phyloP scores from a whole-genome alignment of 2,329 filamentous ascomycete genomes.

The Aureobasidium uvarum region DNA sequence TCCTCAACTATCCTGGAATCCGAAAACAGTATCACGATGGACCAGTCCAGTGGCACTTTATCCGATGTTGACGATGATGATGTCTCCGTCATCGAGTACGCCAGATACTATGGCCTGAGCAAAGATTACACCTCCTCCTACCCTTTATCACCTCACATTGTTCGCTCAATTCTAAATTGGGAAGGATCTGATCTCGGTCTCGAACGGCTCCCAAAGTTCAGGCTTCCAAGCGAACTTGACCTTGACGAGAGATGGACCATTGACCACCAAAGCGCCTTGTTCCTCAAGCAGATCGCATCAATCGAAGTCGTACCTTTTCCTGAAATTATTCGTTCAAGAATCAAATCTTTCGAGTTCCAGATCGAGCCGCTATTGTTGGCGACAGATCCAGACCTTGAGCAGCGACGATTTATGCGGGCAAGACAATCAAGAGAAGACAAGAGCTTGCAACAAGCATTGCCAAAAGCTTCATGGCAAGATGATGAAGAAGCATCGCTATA shows the following conservation, averaged over 20 bases:
- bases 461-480: slow-evolving; percentile 41
- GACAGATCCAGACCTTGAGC: slow-evolving; percentile 45
- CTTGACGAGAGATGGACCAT: slow-evolving; percentile 36
- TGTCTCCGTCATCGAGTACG: slow-evolving; percentile 49
- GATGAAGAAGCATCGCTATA: slow-evolving; percentile 45
- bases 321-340: neutral
- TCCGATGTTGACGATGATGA: slow-evolving; percentile 31
- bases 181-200: slow-evolving; percentile 32
- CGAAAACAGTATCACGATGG: neutral
- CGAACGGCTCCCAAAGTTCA: slow-evolving; percentile 27
- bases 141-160: slow-evolving; percentile 31
- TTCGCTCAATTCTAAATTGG: slow-evolving; percentile 24
- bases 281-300: slow-evolving; percentile 32
- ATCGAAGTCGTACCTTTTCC: neutral
- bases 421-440: slow-evolving; percentile 26
- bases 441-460: slow-evolving; percentile 35
- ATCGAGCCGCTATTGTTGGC: slow-evolving; percentile 46
- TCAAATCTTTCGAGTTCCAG: slow-evolving; percentile 33
- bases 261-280: slow-evolving; percentile 16
- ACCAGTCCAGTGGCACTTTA: neutral
- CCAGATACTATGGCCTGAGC: slow-evolving; percentile 47
- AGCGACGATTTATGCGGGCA: slow-evolving; percentile 37
- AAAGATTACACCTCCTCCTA: slow-evolving; percentile 39
- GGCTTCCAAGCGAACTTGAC: slow-evolving; percentile 36
- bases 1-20: neutral